Evolutionary conservation across 441 rosid genomes (phyloP).

Genomic region (Eutrema salsugineum): DNA sequence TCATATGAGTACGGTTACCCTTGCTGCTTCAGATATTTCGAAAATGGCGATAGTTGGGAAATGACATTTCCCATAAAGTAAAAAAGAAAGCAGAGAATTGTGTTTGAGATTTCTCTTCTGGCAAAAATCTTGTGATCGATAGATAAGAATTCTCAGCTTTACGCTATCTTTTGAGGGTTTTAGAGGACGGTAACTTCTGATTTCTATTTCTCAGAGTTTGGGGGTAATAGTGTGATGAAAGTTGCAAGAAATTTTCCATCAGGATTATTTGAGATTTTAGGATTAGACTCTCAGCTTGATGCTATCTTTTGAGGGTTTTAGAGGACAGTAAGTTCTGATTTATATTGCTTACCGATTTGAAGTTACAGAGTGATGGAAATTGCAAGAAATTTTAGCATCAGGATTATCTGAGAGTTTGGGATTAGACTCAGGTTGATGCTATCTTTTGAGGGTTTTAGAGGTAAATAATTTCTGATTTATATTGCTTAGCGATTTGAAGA

Average conservation of each 20-base stretch:
- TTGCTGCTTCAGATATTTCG: neutral
- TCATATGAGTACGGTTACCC: neutral
- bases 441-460: neutral
- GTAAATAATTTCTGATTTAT: neutral
- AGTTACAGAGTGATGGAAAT: neutral
- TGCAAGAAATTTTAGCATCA: neutral
- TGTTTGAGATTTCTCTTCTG: neutral
- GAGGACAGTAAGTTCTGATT: neutral
- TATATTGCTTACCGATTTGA: neutral
- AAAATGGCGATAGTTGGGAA: neutral
- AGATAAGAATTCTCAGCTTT: neutral
- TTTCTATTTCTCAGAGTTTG: neutral
- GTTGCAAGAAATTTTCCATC: no score
- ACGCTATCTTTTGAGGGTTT: neutral
- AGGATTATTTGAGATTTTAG: no score
- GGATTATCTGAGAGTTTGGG: neutral
- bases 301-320: neutral
- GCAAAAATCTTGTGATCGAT: neutral
- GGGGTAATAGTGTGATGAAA: no score
- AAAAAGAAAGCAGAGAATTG: neutral
- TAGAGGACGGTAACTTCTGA: neutral
- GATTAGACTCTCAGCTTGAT: no score
- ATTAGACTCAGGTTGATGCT: neutral
- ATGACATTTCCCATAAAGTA: neutral
- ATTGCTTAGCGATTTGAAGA: neutral